Evolutionary conservation across 495 filamentous ascomycete species (phyloP), one percentile per base, ranked within the genome.

Genomic region (Cairneyella variabilis): DNA sequence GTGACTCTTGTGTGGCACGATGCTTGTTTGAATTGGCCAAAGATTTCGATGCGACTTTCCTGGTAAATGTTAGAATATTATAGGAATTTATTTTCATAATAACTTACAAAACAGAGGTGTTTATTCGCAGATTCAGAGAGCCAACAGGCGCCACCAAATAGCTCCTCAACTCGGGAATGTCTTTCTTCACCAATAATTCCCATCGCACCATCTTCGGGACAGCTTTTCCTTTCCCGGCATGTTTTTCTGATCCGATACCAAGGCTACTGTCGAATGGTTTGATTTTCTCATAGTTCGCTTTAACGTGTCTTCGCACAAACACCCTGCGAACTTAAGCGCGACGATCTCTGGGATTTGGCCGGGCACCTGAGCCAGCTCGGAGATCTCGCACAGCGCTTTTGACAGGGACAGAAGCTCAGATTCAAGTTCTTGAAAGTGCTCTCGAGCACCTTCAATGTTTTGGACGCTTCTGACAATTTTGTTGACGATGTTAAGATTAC

Each of bases 151-250:
- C 41, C 3, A 44, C 41, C 20, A 44, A 21, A 23, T 44, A 44
- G 17, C 17, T 44, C 21, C 41, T n/a, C n/a, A 44, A 44, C 25
- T 44, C 41, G 7, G 41, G 41, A 12, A 44, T 25, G 17, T 44
- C 21, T n/a, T 44, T 44, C 41, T 25, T 44, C 16, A 44, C 41
- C 6, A 44, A 25, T 25, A 44, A 44, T n/a, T 44, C 41, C 41
- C 41, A 44, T n/a, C 41, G 20, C 10, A 44, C 41, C 41, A 44
- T 44, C 41, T 21, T 44, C 7, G 41, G 41, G 17, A 21, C 25
- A 3, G 16, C 21, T 21, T 44, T 44, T 6, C n/a, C n/a, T 25
- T 44, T 44, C 41, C 17, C n/a, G n/a, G 6, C 21, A 34, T 14
- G 7, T 14, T 34, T 34, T n/a, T 18, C 7, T 18, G 41, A 20